Evolutionary conservation across 129 eudicot species (phyloP), one percentile per base, ranked within the genome.

Genomic region (Erigeron canadensis): DNA sequence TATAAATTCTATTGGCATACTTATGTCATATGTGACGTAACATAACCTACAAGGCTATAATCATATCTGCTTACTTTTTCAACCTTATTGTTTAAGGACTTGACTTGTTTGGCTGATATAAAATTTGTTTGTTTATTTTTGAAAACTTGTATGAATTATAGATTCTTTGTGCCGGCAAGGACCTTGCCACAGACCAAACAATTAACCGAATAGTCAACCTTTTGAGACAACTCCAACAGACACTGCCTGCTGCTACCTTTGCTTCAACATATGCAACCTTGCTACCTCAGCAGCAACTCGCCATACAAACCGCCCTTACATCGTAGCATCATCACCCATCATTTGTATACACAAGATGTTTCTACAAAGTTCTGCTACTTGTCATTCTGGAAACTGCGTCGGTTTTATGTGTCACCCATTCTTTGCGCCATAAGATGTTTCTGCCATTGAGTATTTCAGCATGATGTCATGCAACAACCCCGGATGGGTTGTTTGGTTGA

Each of bases 221-320:
- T 44, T 80, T 93, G 77, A 93, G 89, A 83, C 98, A 89, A 71
- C 95, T 93, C 71, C 98, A 93, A 63, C 95, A 89, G 59, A 93
- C 98, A 8, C 84, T 93, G 43, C 98, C 98, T 53, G 86, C 96
- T 50, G 83, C 89, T 16, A 80, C 86, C 12, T 79, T 91, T 74
- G 92, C 97, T 58, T 88, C 92, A 37, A 88, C 90, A 59, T 87
- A 90, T 91, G 83, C 96, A 62, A 85, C 91, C 56, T 87, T 93
- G 88, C 98, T 89, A 80, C 98, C 98, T 13, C 98, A 93, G 74
- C 96, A 93, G 74, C 98, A 94, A 74, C 87, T 84, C 10, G 87
- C 98, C 4, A 74, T 94, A 81, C 98, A 94, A 71, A 87, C 98
- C 5, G 85, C 86, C 57, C 90, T 94, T 16, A 84, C 98, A 16